Evolutionary conservation across 768 basidiomycete species (phyloP).

Genomic region (Lactarius quietus): DNA sequence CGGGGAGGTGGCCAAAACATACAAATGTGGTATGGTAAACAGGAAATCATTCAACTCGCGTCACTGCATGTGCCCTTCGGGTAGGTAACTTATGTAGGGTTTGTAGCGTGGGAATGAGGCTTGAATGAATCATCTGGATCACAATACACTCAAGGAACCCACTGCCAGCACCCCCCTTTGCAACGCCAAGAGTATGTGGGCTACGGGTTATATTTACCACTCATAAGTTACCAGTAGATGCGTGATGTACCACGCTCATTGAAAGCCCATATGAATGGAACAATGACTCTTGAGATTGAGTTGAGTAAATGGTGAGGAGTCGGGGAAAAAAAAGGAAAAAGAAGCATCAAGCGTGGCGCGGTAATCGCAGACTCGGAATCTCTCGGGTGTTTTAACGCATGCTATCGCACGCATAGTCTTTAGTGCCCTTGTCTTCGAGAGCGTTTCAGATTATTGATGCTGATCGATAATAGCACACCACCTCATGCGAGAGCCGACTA

Average conservation of each 20-base stretch:
- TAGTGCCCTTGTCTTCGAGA: not conserved
- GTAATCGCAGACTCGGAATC: not conserved
- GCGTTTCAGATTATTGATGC: not conserved
- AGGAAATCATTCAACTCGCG: conserved; percentile 2
- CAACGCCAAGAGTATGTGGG: not conserved
- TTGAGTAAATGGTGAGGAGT: not conserved
- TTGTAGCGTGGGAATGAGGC: conserved; percentile 6
- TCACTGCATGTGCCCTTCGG: not conserved
- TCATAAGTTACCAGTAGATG: not conserved
- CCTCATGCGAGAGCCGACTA: not conserved
- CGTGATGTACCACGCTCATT: not conserved
- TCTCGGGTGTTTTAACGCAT: not conserved
- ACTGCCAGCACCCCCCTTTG: not conserved
- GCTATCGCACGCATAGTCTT: not conserved
- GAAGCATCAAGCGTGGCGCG: not conserved
- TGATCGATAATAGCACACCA: too few species aligned
- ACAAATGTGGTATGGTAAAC: conserved; percentile 1
- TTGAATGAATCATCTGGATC: not conserved
- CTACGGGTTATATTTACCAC: not conserved
- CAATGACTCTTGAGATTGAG: not conserved
- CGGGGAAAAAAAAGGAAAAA: not conserved
- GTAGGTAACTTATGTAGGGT: not conserved
- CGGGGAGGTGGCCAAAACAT: not conserved
- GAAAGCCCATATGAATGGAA: not conserved
- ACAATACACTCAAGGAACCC: not conserved